A percentile compares a stretch with the other conserved stretches of the same genome.
phyloP scores from a whole-genome alignment of 192 early-diverging fungal genomes.

The Entophlyctis luteolus region DNA sequence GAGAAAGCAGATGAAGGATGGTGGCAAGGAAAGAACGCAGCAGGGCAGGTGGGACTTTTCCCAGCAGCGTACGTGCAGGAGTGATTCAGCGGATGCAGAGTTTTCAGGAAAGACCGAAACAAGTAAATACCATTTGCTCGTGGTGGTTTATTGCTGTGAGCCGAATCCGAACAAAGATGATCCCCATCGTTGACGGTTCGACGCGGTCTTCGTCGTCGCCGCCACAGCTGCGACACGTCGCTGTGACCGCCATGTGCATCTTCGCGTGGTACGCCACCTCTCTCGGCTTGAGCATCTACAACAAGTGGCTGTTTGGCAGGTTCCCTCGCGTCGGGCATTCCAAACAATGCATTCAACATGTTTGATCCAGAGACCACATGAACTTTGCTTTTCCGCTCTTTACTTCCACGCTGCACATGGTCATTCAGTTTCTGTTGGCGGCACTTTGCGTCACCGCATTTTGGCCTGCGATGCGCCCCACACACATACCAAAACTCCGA shows the following conservation, averaged over 20 bases:
- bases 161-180: no score
- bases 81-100: no score
- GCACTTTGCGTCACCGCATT: conserved; percentile 46
- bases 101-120: no score
- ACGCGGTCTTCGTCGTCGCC: no score
- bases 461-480: conserved; percentile 62
- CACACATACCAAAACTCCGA: conserved; percentile 43
- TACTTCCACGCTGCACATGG: conserved; percentile 78
- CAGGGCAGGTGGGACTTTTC: conserved; percentile 35
- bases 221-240: no score
- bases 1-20: conserved; percentile 83
- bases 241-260: conserved; percentile 18
- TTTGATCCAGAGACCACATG: conserved; percentile 49
- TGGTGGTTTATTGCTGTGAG: no score
- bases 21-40: conserved; percentile 78
- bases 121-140: no score
- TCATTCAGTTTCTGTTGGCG: conserved; percentile 70
- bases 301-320: conserved; percentile 88
- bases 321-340: not conserved
- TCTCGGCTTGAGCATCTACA: conserved; percentile 77
- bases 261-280: conserved; percentile 71
- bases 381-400: conserved; percentile 86
- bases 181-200: no score
- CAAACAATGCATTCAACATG: not conserved
- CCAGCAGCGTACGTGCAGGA: not conserved